Percentiles rank a stretch among this genome's conserved stretches.
Conservation (phyloP, 2,329 filamentous ascomycete species). For the Cyclaneusma minus region DNA sequence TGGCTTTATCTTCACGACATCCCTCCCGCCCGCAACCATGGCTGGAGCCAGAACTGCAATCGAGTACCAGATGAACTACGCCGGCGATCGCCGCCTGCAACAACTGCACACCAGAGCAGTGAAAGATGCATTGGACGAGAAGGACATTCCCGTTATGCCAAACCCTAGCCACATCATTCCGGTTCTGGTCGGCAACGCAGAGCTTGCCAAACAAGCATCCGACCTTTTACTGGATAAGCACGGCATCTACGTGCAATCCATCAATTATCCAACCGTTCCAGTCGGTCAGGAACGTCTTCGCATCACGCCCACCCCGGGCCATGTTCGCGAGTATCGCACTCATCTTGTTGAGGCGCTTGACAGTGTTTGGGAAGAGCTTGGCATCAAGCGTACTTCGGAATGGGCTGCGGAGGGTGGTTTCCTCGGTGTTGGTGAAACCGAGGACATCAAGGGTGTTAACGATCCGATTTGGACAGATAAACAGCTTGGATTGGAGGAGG, state of each 20-base stretch:
- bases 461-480: constrained; percentile 81
- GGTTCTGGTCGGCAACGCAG: constrained; percentile 84
- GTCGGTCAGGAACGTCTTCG: constrained; percentile 94
- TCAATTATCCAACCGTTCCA: constrained; percentile 97
- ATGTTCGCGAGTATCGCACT: constrained; percentile 70
- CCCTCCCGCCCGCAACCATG: constrained; percentile 91
- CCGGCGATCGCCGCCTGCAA: constrained; percentile 79
- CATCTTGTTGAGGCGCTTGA: constrained; percentile 75
- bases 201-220: constrained; percentile 79
- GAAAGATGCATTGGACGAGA: constrained; percentile 63
- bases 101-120: constrained; percentile 93
- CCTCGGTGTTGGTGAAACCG: constrained; percentile 75
- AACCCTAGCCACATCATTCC: constrained; percentile 96
- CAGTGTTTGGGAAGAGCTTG: constrained; percentile 73
- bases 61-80: constrained; percentile 77
- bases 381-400: constrained; percentile 82
- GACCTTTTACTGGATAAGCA: constrained; percentile 84
- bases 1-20: constrained; percentile 98
- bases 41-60: constrained; percentile 83
- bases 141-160: constrained; percentile 89
- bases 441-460: constrained; percentile 36
- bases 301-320: constrained; percentile 90
- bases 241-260: constrained; percentile 93
- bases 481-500: constrained; percentile 65
- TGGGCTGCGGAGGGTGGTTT: constrained; percentile 89